Base-by-base conservation (phyloP, 768 basidiomycete species). In the Phanerodontia chrysosporium region DNA sequence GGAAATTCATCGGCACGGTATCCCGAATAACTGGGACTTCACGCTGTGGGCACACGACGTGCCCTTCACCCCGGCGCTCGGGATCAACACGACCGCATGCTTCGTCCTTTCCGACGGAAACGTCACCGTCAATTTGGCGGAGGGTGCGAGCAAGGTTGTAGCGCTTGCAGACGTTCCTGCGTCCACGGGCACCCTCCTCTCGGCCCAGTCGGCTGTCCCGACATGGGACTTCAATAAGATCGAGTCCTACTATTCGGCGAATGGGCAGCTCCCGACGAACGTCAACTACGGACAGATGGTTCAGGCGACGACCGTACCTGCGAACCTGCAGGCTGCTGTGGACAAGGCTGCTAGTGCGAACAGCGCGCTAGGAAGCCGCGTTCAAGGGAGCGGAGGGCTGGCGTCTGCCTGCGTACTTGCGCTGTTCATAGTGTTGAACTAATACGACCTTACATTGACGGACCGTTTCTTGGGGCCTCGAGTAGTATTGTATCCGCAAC, bases 221-320 rank as follows among this genome's bases (percentile, higher is more conserved):
- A 60, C 53, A 5, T 60, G 58, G 58, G 39, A 60, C 46, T 29
- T 60, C 3, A 48, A 30, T 35, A 60, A 60, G 39, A 60, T 60
- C 22, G 53, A 60, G 46, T 60, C 58, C 5, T 60, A 55, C 32
- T 60, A 53, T 46, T 53, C 51, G 14, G 58, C 58, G n/a, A 55
- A 60, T 36, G 53, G 58, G 6, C 52, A 54, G 4, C 53, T 60
- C 5, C 58, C 58, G 2, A 60, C 58, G 25, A 45, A 45, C n/a
- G 58, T 60, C 35, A 60, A 60, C 48, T 60, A 60, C 36, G 39
- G 16, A 6, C 58, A 55, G 46, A 60, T 60, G 58, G 32, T 51
- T 18, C 42, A 54, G 35, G 58, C 58, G 16, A 55, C 58, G 3
- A 49, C 46, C 9, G 48, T 60, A 10, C 58, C 53, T 1, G 22